Evolutionary conservation across 371 early-diverging fungal species (phyloP).

Genomic region (Apophysomyces variabilis): DNA sequence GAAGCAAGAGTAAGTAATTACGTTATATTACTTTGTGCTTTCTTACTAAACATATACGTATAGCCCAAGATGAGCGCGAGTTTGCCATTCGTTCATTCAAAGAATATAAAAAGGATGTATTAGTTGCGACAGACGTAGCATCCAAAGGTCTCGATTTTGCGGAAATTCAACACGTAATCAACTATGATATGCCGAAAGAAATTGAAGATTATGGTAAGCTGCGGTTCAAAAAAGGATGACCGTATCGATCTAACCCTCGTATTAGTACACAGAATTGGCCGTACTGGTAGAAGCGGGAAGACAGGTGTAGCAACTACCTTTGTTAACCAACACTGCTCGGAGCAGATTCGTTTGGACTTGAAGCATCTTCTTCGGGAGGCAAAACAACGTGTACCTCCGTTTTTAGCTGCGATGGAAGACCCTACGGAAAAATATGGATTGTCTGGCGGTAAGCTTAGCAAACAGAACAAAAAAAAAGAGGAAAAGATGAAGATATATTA

Average conservation of each 20-base stretch:
- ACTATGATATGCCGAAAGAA: conserved; percentile 96
- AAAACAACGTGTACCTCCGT: conserved; percentile 91
- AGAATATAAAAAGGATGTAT: conserved; percentile 78
- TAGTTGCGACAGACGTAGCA: conserved; percentile 95
- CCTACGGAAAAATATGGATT: conserved; percentile 82
- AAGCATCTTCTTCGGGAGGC: conserved; percentile 93
- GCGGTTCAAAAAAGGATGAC: neutral
- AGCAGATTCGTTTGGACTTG: conserved; percentile 90
- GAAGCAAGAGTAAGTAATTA: conserved; percentile 81
- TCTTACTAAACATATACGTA: neutral
- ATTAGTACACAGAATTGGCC: conserved; percentile 94
- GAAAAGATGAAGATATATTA: neutral
- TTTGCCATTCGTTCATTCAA: conserved; percentile 85
- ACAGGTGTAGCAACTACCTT: conserved; percentile 97
- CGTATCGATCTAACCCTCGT: neutral
- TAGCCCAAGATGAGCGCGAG: conserved; percentile 83
- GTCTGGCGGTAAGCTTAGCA: conserved; percentile 52
- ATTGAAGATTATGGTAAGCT: conserved; percentile 91
- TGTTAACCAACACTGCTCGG: conserved; percentile 85
- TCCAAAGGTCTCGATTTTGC: conserved; percentile 92
- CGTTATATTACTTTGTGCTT: neutral
- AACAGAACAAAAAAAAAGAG: neutral
- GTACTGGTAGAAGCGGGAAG: conserved; percentile 98
- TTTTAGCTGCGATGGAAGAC: conserved; percentile 85
- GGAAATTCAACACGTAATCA: conserved; percentile 91